Conservation (phyloP, 2,329 filamentous ascomycete genomes). For the Xylaria sp. region DNA sequence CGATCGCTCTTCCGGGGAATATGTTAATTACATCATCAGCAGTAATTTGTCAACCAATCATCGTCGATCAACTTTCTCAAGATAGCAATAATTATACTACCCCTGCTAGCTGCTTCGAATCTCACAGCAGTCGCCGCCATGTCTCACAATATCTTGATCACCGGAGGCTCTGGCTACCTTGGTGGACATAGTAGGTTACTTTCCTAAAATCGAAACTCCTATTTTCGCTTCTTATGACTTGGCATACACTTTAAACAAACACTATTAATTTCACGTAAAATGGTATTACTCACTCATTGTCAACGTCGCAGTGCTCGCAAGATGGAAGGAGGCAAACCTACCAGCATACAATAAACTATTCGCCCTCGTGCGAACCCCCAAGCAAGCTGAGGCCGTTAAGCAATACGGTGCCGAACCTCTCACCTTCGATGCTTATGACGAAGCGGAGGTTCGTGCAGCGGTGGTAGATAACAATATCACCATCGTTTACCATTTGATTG, state of each 20-base stretch:
- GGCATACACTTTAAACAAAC: background rate
- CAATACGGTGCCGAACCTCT: constrained; percentile 57
- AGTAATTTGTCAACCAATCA: constrained; percentile 19
- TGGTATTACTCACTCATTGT: background rate
- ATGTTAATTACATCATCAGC: background rate
- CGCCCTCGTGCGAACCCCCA: constrained; percentile 57
- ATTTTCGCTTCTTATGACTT: background rate
- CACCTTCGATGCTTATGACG: constrained; percentile 52
- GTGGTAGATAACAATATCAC: constrained; percentile 57
- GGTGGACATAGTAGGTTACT: constrained; percentile 50
- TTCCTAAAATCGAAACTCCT: background rate
- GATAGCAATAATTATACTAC: constrained; percentile 1
- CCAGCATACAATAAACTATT: constrained; percentile 56
- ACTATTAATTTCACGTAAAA: background rate
- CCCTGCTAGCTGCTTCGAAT: background rate
- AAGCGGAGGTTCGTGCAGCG: constrained; percentile 48
- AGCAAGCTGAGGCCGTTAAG: constrained; percentile 57
- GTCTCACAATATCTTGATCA: constrained; percentile 57
- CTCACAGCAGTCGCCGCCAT: constrained; percentile 30
- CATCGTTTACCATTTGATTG: constrained; percentile 60
- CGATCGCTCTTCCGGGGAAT: background rate
- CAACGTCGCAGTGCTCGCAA: constrained; percentile 51
- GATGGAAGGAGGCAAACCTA: constrained; percentile 50
- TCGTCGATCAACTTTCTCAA: constrained; percentile 13
- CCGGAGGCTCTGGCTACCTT: constrained; percentile 63